Percentiles rank a stretch among this genome's conserved stretches.
Evolutionary conservation across 192 early-diverging fungal genomes (phyloP).

Genomic region (Geranomyces michiganensis): DNA sequence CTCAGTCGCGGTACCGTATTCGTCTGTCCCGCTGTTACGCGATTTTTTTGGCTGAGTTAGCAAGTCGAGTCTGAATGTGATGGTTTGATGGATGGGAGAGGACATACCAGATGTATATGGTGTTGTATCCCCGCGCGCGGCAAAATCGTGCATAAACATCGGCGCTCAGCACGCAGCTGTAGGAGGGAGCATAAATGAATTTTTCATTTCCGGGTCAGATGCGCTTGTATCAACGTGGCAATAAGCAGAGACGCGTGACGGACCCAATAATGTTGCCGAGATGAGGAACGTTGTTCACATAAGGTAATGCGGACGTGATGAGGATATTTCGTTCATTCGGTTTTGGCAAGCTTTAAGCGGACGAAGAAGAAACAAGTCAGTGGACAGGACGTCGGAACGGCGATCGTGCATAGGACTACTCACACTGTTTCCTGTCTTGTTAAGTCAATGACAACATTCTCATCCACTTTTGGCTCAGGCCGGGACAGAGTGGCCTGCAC

Average conservation of each 20-base stretch:
- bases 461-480: slow-evolving; percentile 17
- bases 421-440: slow-evolving; percentile 31
- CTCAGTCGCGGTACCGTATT: slow-evolving; percentile 99
- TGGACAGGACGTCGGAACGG: neutral
- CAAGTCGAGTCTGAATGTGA: no score
- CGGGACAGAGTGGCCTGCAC: neutral
- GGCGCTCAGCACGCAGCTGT: slow-evolving; percentile 95
- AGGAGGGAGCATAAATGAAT: slow-evolving; percentile 47
- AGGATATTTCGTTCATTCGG: slow-evolving; percentile 82
- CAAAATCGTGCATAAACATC: slow-evolving; percentile 95
- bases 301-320: slow-evolving; percentile 95
- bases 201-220: neutral
- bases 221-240: neutral
- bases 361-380: no score
- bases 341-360: slow-evolving; percentile 55
- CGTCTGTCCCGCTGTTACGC: slow-evolving; percentile 83
- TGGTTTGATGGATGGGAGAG: no score
- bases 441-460: slow-evolving; percentile 40
- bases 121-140: slow-evolving; percentile 87
- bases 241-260: slow-evolving; percentile 52
- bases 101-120: slow-evolving; percentile 71
- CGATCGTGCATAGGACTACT: no score
- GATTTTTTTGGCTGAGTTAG: no score
- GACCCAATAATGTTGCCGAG: slow-evolving; percentile 99
- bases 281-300: slow-evolving; percentile 99